Conservation (phyloP, 1,284 basidiomycete species). For the Exobasidium rhododendri region DNA sequence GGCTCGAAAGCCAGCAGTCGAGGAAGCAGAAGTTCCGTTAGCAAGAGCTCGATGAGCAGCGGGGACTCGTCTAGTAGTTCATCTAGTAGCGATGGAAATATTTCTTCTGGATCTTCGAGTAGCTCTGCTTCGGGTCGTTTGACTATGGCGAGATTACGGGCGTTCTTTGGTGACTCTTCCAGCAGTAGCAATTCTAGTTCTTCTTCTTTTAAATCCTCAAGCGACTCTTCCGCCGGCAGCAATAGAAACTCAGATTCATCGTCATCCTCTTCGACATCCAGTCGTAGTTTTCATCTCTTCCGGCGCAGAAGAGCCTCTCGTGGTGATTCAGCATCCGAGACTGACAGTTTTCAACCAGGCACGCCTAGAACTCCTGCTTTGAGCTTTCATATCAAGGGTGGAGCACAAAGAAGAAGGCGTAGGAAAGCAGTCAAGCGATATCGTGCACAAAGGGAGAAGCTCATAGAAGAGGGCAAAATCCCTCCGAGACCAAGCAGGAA, state of each 20-base stretch:
- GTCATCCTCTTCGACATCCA: not conserved
- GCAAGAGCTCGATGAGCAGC: constrained; percentile 19
- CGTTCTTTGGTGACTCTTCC: constrained; percentile 45
- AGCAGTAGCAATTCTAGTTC: constrained; percentile 16
- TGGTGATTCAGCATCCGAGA: not conserved
- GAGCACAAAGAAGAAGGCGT: constrained; percentile 4
- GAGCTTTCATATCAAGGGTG: not conserved
- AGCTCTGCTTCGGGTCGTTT: constrained; percentile 33
- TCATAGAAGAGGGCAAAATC: constrained; percentile 7
- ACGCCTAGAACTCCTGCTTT: constrained; percentile 13
- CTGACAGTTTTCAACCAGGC: not conserved
- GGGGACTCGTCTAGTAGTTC: constrained; percentile 30
- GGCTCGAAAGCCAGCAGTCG: constrained; percentile 27
- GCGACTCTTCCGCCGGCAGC: constrained; percentile 18
- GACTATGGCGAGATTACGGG: constrained; percentile 44
- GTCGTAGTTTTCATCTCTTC: not conserved
- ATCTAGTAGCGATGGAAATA: constrained; percentile 20
- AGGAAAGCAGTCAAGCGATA: not conserved
- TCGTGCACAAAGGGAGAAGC: constrained; percentile 2
- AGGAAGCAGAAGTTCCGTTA: constrained; percentile 15
- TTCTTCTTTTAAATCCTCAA: constrained; percentile 27
- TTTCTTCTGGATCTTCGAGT: constrained; percentile 23
- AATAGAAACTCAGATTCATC: not conserved
- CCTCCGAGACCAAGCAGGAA: constrained; percentile 35
- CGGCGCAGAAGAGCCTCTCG: constrained; percentile 1